Base-by-base conservation (phyloP, 169 alveolate genomes). In the Cryptosporidium canis region DNA sequence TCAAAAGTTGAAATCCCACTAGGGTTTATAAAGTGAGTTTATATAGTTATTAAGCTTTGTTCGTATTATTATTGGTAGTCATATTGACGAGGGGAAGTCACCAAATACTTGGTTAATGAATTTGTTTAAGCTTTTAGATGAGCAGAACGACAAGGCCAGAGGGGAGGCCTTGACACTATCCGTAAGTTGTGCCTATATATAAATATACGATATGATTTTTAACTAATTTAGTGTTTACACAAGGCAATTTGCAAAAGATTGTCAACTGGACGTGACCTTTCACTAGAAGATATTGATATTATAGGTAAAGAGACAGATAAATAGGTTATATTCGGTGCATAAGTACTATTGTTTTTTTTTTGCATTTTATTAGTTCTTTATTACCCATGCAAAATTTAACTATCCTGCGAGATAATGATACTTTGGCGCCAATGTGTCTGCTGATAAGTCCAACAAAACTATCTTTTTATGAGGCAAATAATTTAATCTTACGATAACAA, bases 41-140 rank as follows among this genome's bases (percentile, higher is more conserved):
- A 12, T 7, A 8, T n/a, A 21, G 31, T 21, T 1, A 51, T 51
- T 48, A 16, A 39, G 21, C 61, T 21, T 4, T 24, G 8, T 51
- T 51, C 77, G 24, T 18, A 4, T 58, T 4, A 27, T 27, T 39
- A 1, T 37, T 11, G 24, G 27, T 58, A 77, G 87, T 21, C 87
- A 77, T 24, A 77, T 77, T 6, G 72, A 77, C 27, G 64, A 56
- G 27, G 70, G 64, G n/a, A 77, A 77, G 11, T 77, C 87, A 8
- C 87, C 87, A 9, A 77, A 77, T 43, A 63, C 71, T 21, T 77
- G 87, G 87, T 64, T 77, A 8, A 41, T 61, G 65, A 29, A 77
- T 58, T 48, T 77, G 27, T 55, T 77, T 14, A 12, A 61, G 35
- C 72, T 77, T 27, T 64, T 77, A 5, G 63, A 56, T 8, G 72